Base-by-base conservation (phyloP, 345 rosid genomes). In the Citrus maxima region DNA sequence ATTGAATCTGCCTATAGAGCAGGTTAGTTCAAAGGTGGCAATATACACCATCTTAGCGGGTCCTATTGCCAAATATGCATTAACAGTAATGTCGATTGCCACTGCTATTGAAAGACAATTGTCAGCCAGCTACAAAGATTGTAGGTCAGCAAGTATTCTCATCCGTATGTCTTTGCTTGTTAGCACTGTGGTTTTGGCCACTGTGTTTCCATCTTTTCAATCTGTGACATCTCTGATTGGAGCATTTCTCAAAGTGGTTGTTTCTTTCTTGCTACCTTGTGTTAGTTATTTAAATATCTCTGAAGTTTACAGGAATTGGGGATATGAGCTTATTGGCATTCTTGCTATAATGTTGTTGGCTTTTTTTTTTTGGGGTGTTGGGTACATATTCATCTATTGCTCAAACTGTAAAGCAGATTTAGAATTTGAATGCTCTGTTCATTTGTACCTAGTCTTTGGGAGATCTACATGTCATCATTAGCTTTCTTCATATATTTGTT, bases 31-130 rank as follows among this genome's bases (percentile, higher is more conserved):
- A 8, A 88, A 86, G 80, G 79, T 89, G 5, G 93, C 89, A 3
- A 88, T 89, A 72, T 86, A 83, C 82, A 88, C 86, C 10, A 82
- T 76, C 0, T 66, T 86, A 27, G 85, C 76, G 3, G 76, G 76
- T 42, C 89, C 88, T 0, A 74, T 88, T 8, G 83, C 91, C 42
- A 89, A 86, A 61, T 89, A 83, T 18, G 86, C 91, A 19, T 63
- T 88, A 51, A 80, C 72, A 73, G 71, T 82, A 10, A 83, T 82
- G 49, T 89, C 89, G 34, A 81, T 86, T 0, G 81, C 75, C 8
- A 72, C 65, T 67, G 79, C 85, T 0, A 70, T 83, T 18, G 81
- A 82, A 77, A 80, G 79, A 35, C 56, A 80, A 37, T 79, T 87
- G 56, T 86, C 88, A 21, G 21, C 80, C 6, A 32, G 28, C 25